Conservation (phyloP, 164 flowering plant species). For the Chloranthus sessilifolius region DNA sequence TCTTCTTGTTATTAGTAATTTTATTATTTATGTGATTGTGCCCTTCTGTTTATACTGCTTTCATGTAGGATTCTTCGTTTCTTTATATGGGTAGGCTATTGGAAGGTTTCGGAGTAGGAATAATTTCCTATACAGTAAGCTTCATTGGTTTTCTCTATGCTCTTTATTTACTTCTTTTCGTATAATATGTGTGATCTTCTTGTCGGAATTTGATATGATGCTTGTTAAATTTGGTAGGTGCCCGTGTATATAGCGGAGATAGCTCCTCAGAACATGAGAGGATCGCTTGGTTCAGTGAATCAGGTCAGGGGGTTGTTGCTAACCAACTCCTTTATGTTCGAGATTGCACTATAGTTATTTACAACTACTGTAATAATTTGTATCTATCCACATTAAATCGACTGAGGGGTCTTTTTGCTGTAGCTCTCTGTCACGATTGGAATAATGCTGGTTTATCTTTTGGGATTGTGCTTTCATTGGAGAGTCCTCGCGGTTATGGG, state of each 20-base stretch:
- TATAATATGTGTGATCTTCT: not conserved
- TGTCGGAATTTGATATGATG: not conserved
- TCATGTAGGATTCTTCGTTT: conserved; percentile 62
- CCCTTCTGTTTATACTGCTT: too few species aligned
- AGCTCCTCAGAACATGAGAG: conserved; percentile 78
- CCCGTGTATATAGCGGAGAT: conserved; percentile 93
- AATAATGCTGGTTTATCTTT: conserved; percentile 70
- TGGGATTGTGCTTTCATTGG: conserved; percentile 78
- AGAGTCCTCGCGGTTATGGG: conserved; percentile 80
- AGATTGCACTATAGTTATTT: too few species aligned
- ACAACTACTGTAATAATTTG: too few species aligned
- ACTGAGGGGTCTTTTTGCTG: conserved; percentile 9
- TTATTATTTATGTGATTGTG: too few species aligned
- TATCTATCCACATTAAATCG: too few species aligned
- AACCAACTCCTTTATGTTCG: too few species aligned
- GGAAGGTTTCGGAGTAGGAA: conserved; percentile 79
- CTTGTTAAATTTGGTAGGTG: conserved; percentile 46
- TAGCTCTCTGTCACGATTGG: conserved; percentile 89
- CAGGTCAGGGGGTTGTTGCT: too few species aligned
- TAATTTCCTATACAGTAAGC: conserved; percentile 61
- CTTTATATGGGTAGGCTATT: conserved; percentile 68
- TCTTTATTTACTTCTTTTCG: not conserved
- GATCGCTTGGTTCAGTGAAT: conserved; percentile 61
- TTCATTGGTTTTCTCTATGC: not conserved
- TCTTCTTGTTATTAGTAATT: too few species aligned